Base-by-base conservation (phyloP, 208 protist species). In the Trypanosoma lewisi region DNA sequence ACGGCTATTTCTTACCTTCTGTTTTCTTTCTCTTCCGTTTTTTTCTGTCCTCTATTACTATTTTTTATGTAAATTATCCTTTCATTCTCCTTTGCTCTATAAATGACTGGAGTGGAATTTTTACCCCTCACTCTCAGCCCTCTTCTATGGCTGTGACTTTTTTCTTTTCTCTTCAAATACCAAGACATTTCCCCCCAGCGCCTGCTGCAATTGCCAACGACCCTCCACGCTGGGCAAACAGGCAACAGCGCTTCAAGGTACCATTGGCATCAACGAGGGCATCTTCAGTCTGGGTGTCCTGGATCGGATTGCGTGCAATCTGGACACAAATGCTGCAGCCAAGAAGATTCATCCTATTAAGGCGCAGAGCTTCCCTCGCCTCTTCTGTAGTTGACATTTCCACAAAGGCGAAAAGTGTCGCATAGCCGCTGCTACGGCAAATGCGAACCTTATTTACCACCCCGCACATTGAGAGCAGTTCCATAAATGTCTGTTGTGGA, bases 351-450 rank as follows among this genome's bases (percentile, higher is more conserved):
- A 77, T 53, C 21, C 75, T 74, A 57, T 85, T 88, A 52, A 94
- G 76, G 39, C 78, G 72, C 56, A 87, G 63, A 28, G 63, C 39
- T 14, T 72, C 82, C 19, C 67, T 59, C 23, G 77, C 84, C 30
- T 69, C 84, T 33, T 87, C 75, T 17, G 75, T 12, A 11, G 77
- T 85, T 12, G 74, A 68, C 84, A 94, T 94, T 60, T 94, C 84
- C 16, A 94, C 88, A 73, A 94, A 94, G 0, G 88, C 83, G 67
- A 91, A 91, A 16, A 94, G 63, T 19, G 88, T 90, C 25, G 60
- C 47, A 59, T 89, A 86, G 28, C 78, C 78, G 34, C 53, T 81
- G 37, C 83, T 78, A 34, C 68, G 65, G 63, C 88, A 94, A 21
- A 94, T 44, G 49, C 88, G 84, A 11, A 94, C 82, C 60, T 89